Base-by-base conservation (phyloP, 441 rosid species). In the Populus hybrid region DNA sequence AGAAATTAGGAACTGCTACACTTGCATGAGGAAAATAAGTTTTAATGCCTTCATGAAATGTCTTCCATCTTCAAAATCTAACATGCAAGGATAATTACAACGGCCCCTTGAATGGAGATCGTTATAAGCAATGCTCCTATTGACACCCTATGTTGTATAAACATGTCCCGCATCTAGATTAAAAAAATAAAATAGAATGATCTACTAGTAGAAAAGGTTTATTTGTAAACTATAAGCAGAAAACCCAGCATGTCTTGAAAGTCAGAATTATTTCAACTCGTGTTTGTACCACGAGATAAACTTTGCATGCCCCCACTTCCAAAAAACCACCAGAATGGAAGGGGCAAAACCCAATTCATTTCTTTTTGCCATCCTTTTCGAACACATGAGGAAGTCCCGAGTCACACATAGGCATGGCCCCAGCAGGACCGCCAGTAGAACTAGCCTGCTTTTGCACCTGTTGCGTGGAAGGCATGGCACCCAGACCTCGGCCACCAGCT, bases 321-420 rank as follows among this genome's bases (percentile, higher is more conserved):
- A 35, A 38, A 16, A 67, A 40, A 40, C 16, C 1, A 72, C 64
- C 76, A 38, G 18, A 64, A 70, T 18, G 50, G 64, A 14, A 3
- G 45, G 65, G 45, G 12, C 29, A 42, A 33, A 23, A 40, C 45
- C 36, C 2, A 8, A 61, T 69, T 80, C 79, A 85, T 28, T 76
- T 78, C 75, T 68, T 74, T 71, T 78, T 72, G 64, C 80, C 76
- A 68, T 79, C 84, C 16, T 77, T 83, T 2, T 83, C 53, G 40
- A 82, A 80, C 3, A 82, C 70, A 63, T 70, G 85, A 68, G 85
- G 68, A 42, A 61, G 74, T 77, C 83, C 86, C 66, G 84, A 50
- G 73, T 73, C 85, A 88, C 86, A 75, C 18, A 82, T 74, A 28
- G 84, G 86, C 72, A 84, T n/a, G 18, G 82, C 50, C 38, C 72